These are phyloP conservation scores for Noccaea caerulescens DNA, from an alignment of 345 rosid genomes.

Conservation along the genomic window DNA sequence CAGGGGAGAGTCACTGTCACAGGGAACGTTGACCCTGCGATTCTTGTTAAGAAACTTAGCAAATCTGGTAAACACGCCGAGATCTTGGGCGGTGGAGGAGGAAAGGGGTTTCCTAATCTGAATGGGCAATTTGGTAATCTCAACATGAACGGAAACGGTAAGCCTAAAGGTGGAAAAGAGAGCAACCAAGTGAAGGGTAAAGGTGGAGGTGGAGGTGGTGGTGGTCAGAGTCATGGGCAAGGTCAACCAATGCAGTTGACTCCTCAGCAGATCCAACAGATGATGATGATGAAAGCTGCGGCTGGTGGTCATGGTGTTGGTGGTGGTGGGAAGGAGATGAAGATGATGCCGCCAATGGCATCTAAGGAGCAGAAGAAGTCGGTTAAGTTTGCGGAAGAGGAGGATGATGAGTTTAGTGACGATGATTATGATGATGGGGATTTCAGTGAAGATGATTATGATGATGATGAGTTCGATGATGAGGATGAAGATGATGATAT, in stretches of 20 bases:
- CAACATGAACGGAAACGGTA: slow-evolving; percentile 37
- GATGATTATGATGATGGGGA: slow-evolving; percentile 53
- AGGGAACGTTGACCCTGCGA: slow-evolving; percentile 77
- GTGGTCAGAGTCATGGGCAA: slow-evolving; percentile 37
- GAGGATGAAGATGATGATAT: slow-evolving; percentile 55
- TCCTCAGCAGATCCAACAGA: slow-evolving; percentile 58
- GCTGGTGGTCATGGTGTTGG: slow-evolving; percentile 39
- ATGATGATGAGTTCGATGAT: slow-evolving; percentile 53
- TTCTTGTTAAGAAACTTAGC: slow-evolving; percentile 73
- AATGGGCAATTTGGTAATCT: slow-evolving; percentile 38
- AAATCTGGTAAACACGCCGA: slow-evolving; percentile 94
- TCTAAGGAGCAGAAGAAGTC: slow-evolving; percentile 68
- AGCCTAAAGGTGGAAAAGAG: slow-evolving; percentile 46
- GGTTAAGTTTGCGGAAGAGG: slow-evolving; percentile 61
- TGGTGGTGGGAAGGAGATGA: slow-evolving; percentile 41
- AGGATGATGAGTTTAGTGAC: slow-evolving; percentile 48
- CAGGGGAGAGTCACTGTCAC: slow-evolving; percentile 85
- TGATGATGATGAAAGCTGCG: slow-evolving; percentile 56
- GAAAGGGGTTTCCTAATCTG: slow-evolving; percentile 51
- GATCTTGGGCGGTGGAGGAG: slow-evolving; percentile 58
- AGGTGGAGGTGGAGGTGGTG: slow-evolving; percentile 39
- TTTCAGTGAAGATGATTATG: slow-evolving; percentile 53
- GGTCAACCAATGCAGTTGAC: slow-evolving; percentile 52
- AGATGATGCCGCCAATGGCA: slow-evolving; percentile 40
- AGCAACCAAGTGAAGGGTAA: slow-evolving; percentile 35